phyloP scores from a whole-genome alignment of 192 early-diverging fungal species.

The Phlyctochytrium planicorne region DNA sequence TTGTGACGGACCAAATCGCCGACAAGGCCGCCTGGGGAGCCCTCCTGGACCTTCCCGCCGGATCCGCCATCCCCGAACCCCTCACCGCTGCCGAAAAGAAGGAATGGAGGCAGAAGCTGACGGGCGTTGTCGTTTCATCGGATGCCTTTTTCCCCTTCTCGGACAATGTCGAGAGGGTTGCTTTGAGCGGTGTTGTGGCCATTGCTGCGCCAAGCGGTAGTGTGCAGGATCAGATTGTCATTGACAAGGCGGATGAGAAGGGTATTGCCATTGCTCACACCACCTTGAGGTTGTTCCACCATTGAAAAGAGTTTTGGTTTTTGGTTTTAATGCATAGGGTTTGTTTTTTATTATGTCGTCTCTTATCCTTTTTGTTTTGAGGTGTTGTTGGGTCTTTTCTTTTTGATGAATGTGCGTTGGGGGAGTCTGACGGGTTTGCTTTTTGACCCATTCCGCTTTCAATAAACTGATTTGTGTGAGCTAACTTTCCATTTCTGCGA shows the following conservation, averaged over 20 bases:
- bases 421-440: no score
- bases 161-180: conserved; percentile 89
- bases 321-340: no score
- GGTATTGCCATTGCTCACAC: conserved; percentile 86
- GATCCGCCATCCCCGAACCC: conserved; percentile 60
- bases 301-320: conserved; percentile 56
- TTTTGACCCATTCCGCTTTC: no score
- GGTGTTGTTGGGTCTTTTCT: no score
- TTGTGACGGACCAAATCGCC: conserved; percentile 86
- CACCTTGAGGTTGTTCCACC: conserved; percentile 91
- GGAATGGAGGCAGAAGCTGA: conserved; percentile 68
- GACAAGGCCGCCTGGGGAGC: conserved; percentile 78
- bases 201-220: conserved; percentile 91
- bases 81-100: conserved; percentile 79
- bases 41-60: conserved; percentile 58
- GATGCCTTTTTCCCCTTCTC: conserved; percentile 99
- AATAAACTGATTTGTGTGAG: no score
- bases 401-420: no score
- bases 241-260: conserved; percentile 77
- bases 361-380: no score
- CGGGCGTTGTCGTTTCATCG: conserved; percentile 81
- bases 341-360: no score
- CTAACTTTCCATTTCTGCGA: no score
- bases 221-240: conserved; percentile 83
- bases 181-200: conserved; percentile 78